Base-by-base conservation (phyloP, 768 basidiomycete genomes). In the Macrolepiota fuliginosa region DNA sequence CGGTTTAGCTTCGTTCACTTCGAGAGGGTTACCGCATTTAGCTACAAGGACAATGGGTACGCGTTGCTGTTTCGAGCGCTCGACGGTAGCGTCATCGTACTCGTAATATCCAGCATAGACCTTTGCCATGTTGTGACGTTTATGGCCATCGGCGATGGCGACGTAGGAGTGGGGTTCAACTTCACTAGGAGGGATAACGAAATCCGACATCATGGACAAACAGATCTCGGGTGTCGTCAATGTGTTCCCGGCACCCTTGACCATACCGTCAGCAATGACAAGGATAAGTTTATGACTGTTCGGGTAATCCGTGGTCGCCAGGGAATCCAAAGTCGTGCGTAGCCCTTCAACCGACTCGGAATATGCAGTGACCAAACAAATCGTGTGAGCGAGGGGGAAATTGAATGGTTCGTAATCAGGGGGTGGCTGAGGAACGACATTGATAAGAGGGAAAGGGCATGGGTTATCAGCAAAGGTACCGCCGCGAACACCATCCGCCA, bases 111-210 rank as follows among this genome's bases (percentile, higher is more conserved):
- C 97, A 39, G 97, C 96, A 69, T 91, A 98, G 42, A 98, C 95
- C 76, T 96, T 95, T 42, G 95, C 96, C 95, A 96, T 97, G 73
- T 99, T 99, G 81, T 98, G 97, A 37, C 94, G 85, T 77, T 97
- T 98, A 81, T 98, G 96, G n/a, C 97, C 97, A 70, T 99, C 96
- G 15, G 97, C 97, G 68, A 99, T 98, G 62, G 97, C 95, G 57
- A 98, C 95, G 70, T 98, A 99, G 27, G 94, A 96, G 67, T 96
- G 92, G 2, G 94, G 79, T 72, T 97, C 92, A 37, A 98, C 94
- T 55, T 98, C 94, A 22, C 88, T 79, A 0, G 88, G 83, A 0
- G 86, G 76, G 25, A 94, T 82, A 64, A 97, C 77, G 58, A 97
- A 86, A 45, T 98, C 95, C 76, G 90, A 95, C 97, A 99, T 99